phyloP scores from a whole-genome alignment of 75 land plant species.

The Pinus tabuliformis region DNA sequence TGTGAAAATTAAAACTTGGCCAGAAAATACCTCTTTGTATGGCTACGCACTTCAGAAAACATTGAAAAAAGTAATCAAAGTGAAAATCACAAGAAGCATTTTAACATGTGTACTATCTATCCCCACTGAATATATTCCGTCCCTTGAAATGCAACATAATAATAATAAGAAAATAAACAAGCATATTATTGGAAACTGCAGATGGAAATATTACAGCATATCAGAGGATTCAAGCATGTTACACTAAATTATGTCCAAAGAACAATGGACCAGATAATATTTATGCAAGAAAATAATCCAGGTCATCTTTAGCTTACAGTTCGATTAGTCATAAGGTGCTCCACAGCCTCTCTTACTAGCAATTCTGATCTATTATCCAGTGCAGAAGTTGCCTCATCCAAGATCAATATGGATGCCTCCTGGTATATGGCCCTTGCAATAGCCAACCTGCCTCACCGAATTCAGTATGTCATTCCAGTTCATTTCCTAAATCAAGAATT shows the following conservation, averaged over 20 bases:
- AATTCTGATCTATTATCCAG: slow-evolving; percentile 82
- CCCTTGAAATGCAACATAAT: neutral
- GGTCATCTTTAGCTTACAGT: slow-evolving; percentile 56
- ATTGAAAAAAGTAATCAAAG: neutral
- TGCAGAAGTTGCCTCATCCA: slow-evolving; percentile 98
- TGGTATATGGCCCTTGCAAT: slow-evolving; percentile 95
- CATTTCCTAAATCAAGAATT: neutral
- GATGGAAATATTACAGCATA: neutral
- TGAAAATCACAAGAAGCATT: neutral
- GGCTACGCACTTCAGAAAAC: neutral
- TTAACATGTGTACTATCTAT: neutral
- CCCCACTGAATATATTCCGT: neutral
- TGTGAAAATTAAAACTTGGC: too few species aligned
- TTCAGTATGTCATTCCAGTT: neutral
- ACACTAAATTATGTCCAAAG: neutral
- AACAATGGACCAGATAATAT: neutral
- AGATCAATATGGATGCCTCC: slow-evolving; percentile 69
- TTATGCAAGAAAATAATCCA: neutral
- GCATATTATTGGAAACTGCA: neutral
- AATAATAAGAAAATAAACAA: neutral
- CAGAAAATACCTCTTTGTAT: neutral
- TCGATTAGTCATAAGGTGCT: slow-evolving; percentile 59
- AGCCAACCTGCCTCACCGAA: slow-evolving; percentile 54
- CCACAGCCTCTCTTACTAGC: slow-evolving; percentile 87
- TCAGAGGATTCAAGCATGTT: neutral